Evolutionary conservation across 2,329 filamentous ascomycete genomes (phyloP).

Genomic region (Sclerotinia sclerotiorum): DNA sequence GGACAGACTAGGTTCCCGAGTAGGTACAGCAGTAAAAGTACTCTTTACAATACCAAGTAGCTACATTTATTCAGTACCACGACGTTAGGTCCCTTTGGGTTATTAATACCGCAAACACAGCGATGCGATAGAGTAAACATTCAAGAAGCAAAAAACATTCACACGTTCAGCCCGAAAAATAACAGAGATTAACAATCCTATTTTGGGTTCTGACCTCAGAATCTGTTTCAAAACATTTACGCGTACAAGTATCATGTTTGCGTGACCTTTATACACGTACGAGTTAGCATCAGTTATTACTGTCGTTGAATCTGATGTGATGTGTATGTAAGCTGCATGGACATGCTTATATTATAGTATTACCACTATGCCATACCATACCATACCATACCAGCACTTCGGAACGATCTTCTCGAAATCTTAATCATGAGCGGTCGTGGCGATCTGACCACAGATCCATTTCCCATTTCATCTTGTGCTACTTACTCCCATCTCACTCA

Average conservation of each 20-base stretch:
- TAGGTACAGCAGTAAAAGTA: neutral
- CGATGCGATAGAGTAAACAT: too few relatives aligned
- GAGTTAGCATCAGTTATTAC: too few relatives aligned
- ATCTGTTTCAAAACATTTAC: neutral
- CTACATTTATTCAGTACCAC: too few relatives aligned
- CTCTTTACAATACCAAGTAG: too few relatives aligned
- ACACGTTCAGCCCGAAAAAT: neutral
- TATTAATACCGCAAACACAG: too few relatives aligned
- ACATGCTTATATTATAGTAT: conserved; percentile 1
- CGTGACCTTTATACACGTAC: neutral
- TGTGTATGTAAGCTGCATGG: conserved; percentile 5
- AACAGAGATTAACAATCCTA: neutral
- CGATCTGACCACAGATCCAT: conserved; percentile 1
- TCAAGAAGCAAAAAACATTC: neutral
- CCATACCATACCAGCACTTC: neutral
- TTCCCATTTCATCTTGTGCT: neutral
- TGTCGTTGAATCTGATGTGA: conserved; percentile 5
- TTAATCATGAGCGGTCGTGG: neutral
- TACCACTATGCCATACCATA: too few relatives aligned
- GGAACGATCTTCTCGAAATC: conserved; percentile 7
- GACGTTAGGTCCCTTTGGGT: too few relatives aligned
- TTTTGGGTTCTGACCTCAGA: conserved; percentile 19
- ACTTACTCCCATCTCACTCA: neutral
- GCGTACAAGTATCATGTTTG: conserved; percentile 2
- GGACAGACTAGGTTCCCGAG: neutral